Percentiles rank a stretch among this genome's conserved stretches.
Evolutionary conservation across 805 yeast genomes (phyloP).

Genomic region (Hanseniaspora occidentalis): DNA sequence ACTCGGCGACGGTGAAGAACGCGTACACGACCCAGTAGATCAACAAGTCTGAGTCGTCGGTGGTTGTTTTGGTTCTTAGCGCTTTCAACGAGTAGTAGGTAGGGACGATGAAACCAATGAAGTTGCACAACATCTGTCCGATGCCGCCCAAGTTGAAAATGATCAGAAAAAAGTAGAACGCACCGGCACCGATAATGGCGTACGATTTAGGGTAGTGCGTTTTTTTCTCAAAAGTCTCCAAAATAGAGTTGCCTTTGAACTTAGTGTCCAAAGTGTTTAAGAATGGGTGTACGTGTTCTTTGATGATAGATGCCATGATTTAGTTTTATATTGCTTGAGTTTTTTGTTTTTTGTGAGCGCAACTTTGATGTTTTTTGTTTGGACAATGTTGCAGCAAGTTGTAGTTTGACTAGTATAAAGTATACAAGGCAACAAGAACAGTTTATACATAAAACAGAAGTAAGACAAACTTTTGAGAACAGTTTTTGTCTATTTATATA

Average conservation of each 20-base stretch:
- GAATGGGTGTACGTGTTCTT: not conserved
- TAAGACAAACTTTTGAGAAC: too few relatives aligned
- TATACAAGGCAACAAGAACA: too few relatives aligned
- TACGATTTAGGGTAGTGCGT: conserved; percentile 72
- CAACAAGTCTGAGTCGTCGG: conserved; percentile 78
- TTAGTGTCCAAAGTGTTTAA: conserved; percentile 7
- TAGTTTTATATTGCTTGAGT: not conserved
- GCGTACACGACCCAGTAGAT: conserved; percentile 99
- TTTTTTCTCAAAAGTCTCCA: conserved; percentile 30
- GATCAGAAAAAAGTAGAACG: conserved; percentile 59
- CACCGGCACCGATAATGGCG: conserved; percentile 54
- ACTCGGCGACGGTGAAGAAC: conserved; percentile 78
- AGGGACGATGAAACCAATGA: conserved; percentile 85
- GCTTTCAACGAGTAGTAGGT: conserved; percentile 83
- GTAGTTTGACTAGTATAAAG: too few relatives aligned
- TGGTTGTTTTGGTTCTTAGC: conserved; percentile 50
- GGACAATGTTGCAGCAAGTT: too few relatives aligned
- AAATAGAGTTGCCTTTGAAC: conserved; percentile 21
- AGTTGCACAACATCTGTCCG: conserved; percentile 86
- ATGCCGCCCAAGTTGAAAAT: conserved; percentile 89
- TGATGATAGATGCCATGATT: not conserved
- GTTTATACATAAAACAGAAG: too few relatives aligned
- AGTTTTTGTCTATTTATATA: too few relatives aligned
- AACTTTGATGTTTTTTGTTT: too few relatives aligned
- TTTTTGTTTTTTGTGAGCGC: not conserved